Base-by-base conservation (phyloP, 139 green algal genomes). In the Volvox reticuliferus region DNA sequence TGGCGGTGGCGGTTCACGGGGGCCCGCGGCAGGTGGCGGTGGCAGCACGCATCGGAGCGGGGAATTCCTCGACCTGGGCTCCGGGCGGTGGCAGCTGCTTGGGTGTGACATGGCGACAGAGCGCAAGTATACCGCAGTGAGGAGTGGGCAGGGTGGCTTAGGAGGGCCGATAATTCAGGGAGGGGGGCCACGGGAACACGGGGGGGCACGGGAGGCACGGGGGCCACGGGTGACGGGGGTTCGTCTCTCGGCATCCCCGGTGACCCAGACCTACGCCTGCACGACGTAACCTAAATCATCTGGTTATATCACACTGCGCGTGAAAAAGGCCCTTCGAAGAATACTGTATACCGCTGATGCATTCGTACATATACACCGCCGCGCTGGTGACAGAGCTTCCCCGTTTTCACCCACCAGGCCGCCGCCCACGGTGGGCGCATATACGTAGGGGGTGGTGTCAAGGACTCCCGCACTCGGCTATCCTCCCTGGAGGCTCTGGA, bases 371-470 rank as follows among this genome's bases (percentile, higher is more conserved):
- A 14, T 55, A 55, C 44, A 55, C 44, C 44, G 44, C 44, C 44
- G 44, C 44, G 44, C 5, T 55, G 44, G 44, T 55, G 44, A 55
- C 44, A 55, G 44, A 55, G 9, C 44, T 55, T 55, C 44, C 9
- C 44, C 44, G 44, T 21, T 22, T 22, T 50, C 22, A 19, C 80
- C 55, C 3, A n/a, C 1, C 87, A 91, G 87, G 93, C 92, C 1
- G 83, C 50, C 5, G 83, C 91, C 68, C 75, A 92, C 79, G 89
- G 89, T 82, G 95, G 96, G 0, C 93, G 95, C 20, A 76, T 98
- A 37, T 94, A 95, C 35, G 95, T 94, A 20, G 88, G 94, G n/a
- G 96, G 96, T 28, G 96, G 96, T 20, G 93, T 97, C 79, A 94
- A 92, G 17, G 91, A 86, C 14, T 78, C 65, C 19, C 90, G 94